Percentiles rank a stretch among this genome's conserved stretches.
Conservation (phyloP, 2,329 filamentous ascomycete genomes). For the Colletotrichum magnum region DNA sequence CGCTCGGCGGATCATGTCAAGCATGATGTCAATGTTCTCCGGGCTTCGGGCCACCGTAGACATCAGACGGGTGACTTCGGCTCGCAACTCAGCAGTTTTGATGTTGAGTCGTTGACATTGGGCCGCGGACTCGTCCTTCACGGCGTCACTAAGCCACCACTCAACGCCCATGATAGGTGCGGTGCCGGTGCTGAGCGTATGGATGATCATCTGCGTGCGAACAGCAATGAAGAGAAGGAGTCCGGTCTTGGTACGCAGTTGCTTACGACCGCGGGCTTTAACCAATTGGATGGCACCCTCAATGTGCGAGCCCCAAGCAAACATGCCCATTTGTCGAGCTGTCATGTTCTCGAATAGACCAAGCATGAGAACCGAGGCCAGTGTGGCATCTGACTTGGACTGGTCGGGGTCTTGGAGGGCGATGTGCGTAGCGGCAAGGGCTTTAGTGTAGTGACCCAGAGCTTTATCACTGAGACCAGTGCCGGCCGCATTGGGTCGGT, state of each 20-base stretch:
- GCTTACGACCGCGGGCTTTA: slow-evolving; percentile 69
- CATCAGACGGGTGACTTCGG: slow-evolving; percentile 66
- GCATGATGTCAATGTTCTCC: slow-evolving; percentile 65
- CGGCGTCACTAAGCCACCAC: slow-evolving; percentile 72
- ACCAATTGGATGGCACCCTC: slow-evolving; percentile 75
- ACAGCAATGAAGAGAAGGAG: slow-evolving; percentile 71
- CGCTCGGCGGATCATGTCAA: slow-evolving; percentile 65
- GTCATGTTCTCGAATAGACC: slow-evolving; percentile 70
- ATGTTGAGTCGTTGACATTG: slow-evolving; percentile 68
- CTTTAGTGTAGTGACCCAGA: slow-evolving; percentile 67
- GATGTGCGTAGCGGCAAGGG: slow-evolving; percentile 65
- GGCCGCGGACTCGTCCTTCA: slow-evolving; percentile 63
- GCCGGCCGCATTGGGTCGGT: slow-evolving; percentile 57
- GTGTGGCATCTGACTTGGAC: slow-evolving; percentile 68
- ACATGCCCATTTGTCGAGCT: slow-evolving; percentile 42
- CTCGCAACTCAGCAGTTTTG: slow-evolving; percentile 68
- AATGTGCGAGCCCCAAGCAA: slow-evolving; percentile 74
- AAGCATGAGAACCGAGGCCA: slow-evolving; percentile 72
- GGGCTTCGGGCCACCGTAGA: slow-evolving; percentile 60
- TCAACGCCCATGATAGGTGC: slow-evolving; percentile 67
- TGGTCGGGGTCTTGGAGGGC: slow-evolving; percentile 66
- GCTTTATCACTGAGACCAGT: slow-evolving; percentile 56
- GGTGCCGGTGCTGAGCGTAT: slow-evolving; percentile 68
- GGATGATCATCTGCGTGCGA: slow-evolving; percentile 73
- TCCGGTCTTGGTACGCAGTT: slow-evolving; percentile 67